Base-by-base conservation (phyloP, 306 rosid genomes). In the Gillenia trifoliata region DNA sequence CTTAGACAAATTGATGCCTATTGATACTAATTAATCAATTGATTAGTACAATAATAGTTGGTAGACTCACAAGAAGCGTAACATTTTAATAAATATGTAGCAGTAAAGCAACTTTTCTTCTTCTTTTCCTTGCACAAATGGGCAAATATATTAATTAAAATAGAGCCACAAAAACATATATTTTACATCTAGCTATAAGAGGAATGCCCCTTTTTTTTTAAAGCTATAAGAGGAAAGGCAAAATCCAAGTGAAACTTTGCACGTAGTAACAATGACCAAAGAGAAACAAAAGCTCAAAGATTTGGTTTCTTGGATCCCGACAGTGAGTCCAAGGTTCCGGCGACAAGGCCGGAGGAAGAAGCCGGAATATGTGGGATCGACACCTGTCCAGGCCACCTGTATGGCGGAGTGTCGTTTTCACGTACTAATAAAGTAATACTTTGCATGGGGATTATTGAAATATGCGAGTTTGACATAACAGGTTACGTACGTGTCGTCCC, bases 361-460 rank as follows among this genome's bases (percentile, higher is more conserved):
- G 71, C 41, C 87, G 81, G 88, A 66, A 71, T 11, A 31, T 7
- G 25, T 64, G 75, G 12, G 69, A 15, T 29, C 1, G 82, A 82
- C 90, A 82, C 88, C 77, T 81, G 85, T 81, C 71, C 16, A 0
- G 26, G 78, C 79, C 88, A 83, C 79, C 70, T 83, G 87, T 80
- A 30, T 3, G 52, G 80, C 68, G 6, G 29, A 52, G 65, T 52
- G 82, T 85, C 81, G n/a, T 75, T 76, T 80, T 78, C 82, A 68
- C 61, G 83, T 73, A 70, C 33, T 45, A 71, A 78, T 70, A 82
- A 80, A 89, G 85, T 82, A 71, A 75, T 83, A 47, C 72, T 82
- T 83, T 88, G 90, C 87, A 86, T 81, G 92, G 75, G 68, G 73
- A 47, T 1, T 79, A 77, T 79, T 79, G 74, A 66, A 71, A 76